Evolutionary conservation across 345 rosid species (phyloP), one percentile per base, ranked within the genome.

Genomic region (Microthlaspi erraticum): DNA sequence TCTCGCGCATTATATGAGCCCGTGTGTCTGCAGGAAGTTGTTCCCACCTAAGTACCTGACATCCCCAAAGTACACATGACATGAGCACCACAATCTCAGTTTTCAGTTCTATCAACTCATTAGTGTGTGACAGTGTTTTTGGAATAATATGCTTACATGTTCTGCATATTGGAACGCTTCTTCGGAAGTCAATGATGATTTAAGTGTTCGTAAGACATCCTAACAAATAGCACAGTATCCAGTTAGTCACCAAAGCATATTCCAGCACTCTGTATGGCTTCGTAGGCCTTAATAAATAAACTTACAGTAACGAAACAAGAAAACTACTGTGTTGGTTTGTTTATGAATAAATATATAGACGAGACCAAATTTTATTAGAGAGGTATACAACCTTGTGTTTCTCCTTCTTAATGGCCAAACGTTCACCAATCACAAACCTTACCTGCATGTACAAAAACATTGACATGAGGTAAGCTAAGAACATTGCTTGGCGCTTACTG

Each of bases 131-230:
- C 16, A 32, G 11, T 51, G 6, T 68, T 57, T 39, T 54, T 20
- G 3, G 33, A 38, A 50, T 31, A 20, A 36, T 18, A 13, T 67
- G 77, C 96, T 87, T 85, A 93, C 98, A 64, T 88, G 77, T 87
- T 86, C 89, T 60, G 97, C 98, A 65, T 88, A 90, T 5, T 86
- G 91, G 74, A 82, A 71, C 18, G 96, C 98, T 77, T 88, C 97
- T 10, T 83, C 80, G 10, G 83, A 68, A 78, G 64, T 60, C 82
- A 93, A 80, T 79, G 83, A 83, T 48, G 86, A 71, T 76, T 86
- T 90, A 52, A 93, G 73, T 26, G 79, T 75, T 19, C 80, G 87
- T 74, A 93, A 68, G 81, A 93, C 88, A 82, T 86, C 94, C 98
- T 93, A 66, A 60, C 5, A 63, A 68, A 75, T 42, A 58, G 32